phyloP scores from a whole-genome alignment of 192 early-diverging fungal species.

The Lobosporangium transversale region DNA sequence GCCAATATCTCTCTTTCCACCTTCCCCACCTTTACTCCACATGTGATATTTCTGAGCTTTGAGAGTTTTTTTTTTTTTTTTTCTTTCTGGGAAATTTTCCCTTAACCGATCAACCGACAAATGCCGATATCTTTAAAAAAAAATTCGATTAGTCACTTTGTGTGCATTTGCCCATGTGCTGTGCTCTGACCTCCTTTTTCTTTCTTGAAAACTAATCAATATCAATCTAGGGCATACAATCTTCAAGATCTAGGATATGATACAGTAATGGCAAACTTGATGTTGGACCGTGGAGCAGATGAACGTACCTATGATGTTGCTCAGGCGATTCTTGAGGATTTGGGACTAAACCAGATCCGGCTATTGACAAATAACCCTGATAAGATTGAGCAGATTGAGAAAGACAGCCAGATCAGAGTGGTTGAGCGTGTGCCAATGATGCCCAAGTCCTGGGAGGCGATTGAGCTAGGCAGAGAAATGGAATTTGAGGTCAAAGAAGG shows the following conservation, averaged over 20 bases:
- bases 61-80: neutral
- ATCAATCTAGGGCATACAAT: slow-evolving; percentile 95
- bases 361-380: slow-evolving; percentile 97
- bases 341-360: slow-evolving; percentile 76
- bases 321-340: slow-evolving; percentile 85
- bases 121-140: no score
- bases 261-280: slow-evolving; percentile 90
- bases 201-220: no score
- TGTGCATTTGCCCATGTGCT: neutral
- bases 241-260: slow-evolving; percentile 96
- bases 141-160: no score
- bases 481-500: slow-evolving; percentile 39
- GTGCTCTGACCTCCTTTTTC: no score
- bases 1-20: no score
- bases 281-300: slow-evolving; percentile 91
- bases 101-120: neutral
- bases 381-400: slow-evolving; percentile 85
- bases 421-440: slow-evolving; percentile 90
- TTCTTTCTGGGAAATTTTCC: neutral
- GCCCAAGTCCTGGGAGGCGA: slow-evolving; percentile 81
- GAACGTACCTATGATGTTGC: slow-evolving; percentile 95
- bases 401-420: slow-evolving; percentile 74
- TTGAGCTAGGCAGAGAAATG: slow-evolving; percentile 27
- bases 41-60: slow-evolving; percentile 15
- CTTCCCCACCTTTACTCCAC: neutral